Evolutionary conservation across 805 yeast genomes (phyloP).

Genomic region (Sungouiozyma intestinalis): DNA sequence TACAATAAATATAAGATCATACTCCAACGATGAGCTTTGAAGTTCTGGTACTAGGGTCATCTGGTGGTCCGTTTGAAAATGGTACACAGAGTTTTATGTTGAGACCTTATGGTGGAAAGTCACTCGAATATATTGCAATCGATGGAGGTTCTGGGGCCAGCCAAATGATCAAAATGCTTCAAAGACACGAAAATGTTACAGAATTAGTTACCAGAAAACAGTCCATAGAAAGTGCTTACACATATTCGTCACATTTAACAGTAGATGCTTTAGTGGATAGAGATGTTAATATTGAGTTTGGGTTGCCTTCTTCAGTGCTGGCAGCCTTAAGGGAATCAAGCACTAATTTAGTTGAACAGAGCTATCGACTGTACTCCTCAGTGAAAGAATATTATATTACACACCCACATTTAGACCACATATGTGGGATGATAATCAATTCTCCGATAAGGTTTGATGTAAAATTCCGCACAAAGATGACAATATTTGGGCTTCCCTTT

Average conservation of each 20-base stretch:
- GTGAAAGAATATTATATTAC: slow-evolving; percentile 47
- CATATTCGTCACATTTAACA: neutral
- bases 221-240: neutral
- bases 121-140: slow-evolving; percentile 39
- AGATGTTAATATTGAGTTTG: slow-evolving; percentile 3
- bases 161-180: neutral
- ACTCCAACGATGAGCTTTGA: slow-evolving; percentile 40
- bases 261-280: neutral
- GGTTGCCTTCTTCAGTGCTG: slow-evolving; percentile 11
- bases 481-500: slow-evolving; percentile 41
- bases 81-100: slow-evolving; percentile 58
- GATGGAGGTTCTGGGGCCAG: slow-evolving; percentile 74
- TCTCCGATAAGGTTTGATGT: slow-evolving; percentile 38
- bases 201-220: neutral
- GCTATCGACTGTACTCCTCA: slow-evolving; percentile 28
- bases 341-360: slow-evolving; percentile 21
- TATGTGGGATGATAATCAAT: slow-evolving; percentile 57
- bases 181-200: neutral
- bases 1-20: no score
- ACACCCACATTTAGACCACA: slow-evolving; percentile 81
- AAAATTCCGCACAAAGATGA: slow-evolving; percentile 31
- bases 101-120: slow-evolving; percentile 35
- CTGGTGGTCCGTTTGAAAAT: slow-evolving; percentile 79
- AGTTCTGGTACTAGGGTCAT: slow-evolving; percentile 59
- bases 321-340: slow-evolving; percentile 5